Percentiles rank a stretch among this genome's conserved stretches.
Conservation (phyloP, 768 basidiomycete species). For the Rhodotorula paludigena region DNA sequence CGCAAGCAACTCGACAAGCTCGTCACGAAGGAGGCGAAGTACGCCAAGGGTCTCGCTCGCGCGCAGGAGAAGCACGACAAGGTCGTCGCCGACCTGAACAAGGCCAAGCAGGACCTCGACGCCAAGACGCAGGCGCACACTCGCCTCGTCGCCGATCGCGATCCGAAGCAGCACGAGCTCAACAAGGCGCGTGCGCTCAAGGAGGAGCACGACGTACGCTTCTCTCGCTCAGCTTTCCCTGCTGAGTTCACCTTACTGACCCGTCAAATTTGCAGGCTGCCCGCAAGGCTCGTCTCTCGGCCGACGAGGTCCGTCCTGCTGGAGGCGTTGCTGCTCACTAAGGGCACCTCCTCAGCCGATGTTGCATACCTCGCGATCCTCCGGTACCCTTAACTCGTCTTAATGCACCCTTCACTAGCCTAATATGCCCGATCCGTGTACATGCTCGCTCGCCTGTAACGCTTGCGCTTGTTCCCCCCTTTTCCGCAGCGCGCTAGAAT, state of each 20-base stretch:
- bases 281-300: slow-evolving; percentile 4
- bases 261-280: slow-evolving; percentile 7
- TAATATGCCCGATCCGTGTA: too few species aligned
- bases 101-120: slow-evolving; percentile 24
- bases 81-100: slow-evolving; percentile 18
- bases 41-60: slow-evolving; percentile 6
- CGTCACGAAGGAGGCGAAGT: slow-evolving; percentile 22
- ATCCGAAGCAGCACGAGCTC: slow-evolving; percentile 3
- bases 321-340: background rate
- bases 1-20: slow-evolving; percentile 25
- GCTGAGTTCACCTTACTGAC: background rate
- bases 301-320: background rate
- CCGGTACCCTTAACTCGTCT: background rate
- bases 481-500: too few species aligned
- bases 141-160: slow-evolving; percentile 4
- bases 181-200: slow-evolving; percentile 11
- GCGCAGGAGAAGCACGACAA: slow-evolving; percentile 30
- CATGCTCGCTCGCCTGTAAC: too few species aligned
- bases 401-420: background rate
- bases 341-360: background rate
- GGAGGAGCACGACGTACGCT: slow-evolving; percentile 27
- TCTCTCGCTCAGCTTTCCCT: background rate
- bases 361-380: background rate
- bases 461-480: too few species aligned
- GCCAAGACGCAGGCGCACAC: slow-evolving; percentile 12